Evolutionary conservation across 179 eudicot genomes (phyloP), one percentile per base, ranked within the genome.

Genomic region (Dionaea muscipula): DNA sequence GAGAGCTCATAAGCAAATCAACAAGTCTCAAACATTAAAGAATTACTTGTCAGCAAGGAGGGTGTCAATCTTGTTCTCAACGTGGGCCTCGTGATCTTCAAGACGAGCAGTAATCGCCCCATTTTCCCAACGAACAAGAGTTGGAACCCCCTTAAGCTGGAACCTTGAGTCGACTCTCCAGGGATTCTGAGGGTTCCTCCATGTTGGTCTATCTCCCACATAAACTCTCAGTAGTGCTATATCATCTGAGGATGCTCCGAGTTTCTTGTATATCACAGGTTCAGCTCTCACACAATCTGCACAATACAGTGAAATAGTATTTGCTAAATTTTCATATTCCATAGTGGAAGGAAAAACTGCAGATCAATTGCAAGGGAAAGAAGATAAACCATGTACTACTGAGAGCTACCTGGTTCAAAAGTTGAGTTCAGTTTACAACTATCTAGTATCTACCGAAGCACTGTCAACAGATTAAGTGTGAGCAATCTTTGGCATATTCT

Each of bases 261-360:
- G 62, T 67, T 80, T 81, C 54, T 78, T 80, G 84, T 81, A 80
- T 40, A 90, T 86, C 26, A 83, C 81, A 2, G 97, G 97, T 60
- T 90, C 97, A 49, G 95, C 97, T 76, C 90, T 73, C 57, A 86
- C 97, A 66, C 97, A 90, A 68, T 90, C 97, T 86, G 76, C 51
- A 50, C 33, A 15, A 46, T 45, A 26, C 23, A 52, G 22, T 21
- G 22, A 21, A 27, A 51, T 20, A 39, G 4, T 14, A 16, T 16
- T 18, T 16, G 22, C 48, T 8, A 6, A 31, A 31, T 31, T 6
- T 16, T 11, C 48, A 44, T 44, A n/a, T n/a, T n/a, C n/a, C n/a
- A 44, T n/a, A 21, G n/a, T 18, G 20, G 20, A 13, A 21, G 21
- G n/a, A 31, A 31, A 31, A 31, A 31, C n/a, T n/a, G n/a, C n/a